These are phyloP conservation scores for Brettanomyces naardenensis DNA, from an alignment of 805 yeast genomes.

Conservation along the genomic window DNA sequence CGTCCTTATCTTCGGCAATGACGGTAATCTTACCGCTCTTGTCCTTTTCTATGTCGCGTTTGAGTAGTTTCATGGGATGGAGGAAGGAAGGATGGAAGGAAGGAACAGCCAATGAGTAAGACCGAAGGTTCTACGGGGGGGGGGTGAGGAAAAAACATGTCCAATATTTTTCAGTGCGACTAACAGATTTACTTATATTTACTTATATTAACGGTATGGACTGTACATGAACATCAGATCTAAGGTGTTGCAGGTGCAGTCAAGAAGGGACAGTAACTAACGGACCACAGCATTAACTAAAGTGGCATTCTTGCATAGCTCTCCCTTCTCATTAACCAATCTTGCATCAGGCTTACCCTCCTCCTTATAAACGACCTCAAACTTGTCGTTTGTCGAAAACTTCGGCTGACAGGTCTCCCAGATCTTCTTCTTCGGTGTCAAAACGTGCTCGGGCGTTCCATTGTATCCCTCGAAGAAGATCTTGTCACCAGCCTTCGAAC, in stretches of 20 bases:
- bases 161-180: too few species aligned
- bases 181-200: too few species aligned
- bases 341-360: slow-evolving; percentile 69
- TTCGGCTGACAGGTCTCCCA: slow-evolving; percentile 95
- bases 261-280: too few species aligned
- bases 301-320: slow-evolving; percentile 64
- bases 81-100: too few species aligned
- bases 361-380: slow-evolving; percentile 71
- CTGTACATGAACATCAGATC: too few species aligned
- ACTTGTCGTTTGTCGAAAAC: slow-evolving; percentile 70
- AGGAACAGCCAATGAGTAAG: too few species aligned
- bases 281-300: slow-evolving; percentile 75
- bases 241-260: too few species aligned
- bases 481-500: slow-evolving; percentile 92
- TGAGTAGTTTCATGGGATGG: slow-evolving; percentile 56
- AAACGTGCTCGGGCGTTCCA: slow-evolving; percentile 81
- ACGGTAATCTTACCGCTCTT: slow-evolving; percentile 58
- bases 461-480: slow-evolving; percentile 88
- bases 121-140: too few species aligned
- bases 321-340: slow-evolving; percentile 76
- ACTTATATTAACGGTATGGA: too few species aligned
- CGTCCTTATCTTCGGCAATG: slow-evolving; percentile 84
- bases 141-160: too few species aligned
- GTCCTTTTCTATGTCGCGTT: slow-evolving; percentile 46
- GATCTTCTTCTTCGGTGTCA: slow-evolving; percentile 96